Evolutionary conservation across 768 basidiomycete genomes (phyloP).

Genomic region (Chalciporus chontae): DNA sequence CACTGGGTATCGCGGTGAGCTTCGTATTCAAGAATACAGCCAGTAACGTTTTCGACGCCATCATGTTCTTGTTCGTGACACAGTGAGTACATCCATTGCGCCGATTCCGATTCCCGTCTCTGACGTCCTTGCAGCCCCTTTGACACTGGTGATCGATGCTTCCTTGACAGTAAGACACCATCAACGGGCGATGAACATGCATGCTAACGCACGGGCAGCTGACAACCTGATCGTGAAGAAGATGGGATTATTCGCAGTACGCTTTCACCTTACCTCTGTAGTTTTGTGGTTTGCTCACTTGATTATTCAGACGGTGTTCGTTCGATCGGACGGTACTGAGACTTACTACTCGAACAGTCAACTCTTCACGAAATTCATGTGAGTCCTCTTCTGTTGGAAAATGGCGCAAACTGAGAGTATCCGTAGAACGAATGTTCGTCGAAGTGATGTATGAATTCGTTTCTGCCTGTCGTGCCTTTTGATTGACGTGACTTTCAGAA

Average conservation of each 20-base stretch:
- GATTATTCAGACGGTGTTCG: conserved; percentile 55
- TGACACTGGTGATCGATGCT: conserved; percentile 80
- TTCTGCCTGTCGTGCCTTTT: not conserved
- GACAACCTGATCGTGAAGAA: conserved; percentile 76
- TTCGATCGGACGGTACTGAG: conserved; percentile 70
- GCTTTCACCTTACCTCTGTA: conserved; percentile 9
- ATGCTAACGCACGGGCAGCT: conserved; percentile 33
- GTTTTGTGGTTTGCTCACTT: not conserved
- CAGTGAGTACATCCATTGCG: conserved; percentile 51
- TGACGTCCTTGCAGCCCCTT: conserved; percentile 49
- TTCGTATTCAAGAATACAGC: conserved; percentile 80
- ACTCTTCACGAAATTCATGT: conserved; percentile 74
- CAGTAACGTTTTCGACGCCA: conserved; percentile 69
- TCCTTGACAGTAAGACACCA: conserved; percentile 53
- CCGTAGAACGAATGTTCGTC: conserved; percentile 63
- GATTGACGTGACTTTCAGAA: conserved; percentile 39
- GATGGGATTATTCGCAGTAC: conserved; percentile 73
- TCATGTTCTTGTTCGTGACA: conserved; percentile 80
- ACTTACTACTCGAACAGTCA: conserved; percentile 82
- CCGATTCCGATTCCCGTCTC: not conserved
- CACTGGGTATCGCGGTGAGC: conserved; percentile 68
- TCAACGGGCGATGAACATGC: not conserved
- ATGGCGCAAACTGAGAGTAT: not conserved
- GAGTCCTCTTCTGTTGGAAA: conserved; percentile 19
- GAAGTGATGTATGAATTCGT: conserved; percentile 52